These are phyloP conservation scores for cucumber (Cucumis sativus) DNA, from an alignment of 306 rosid genomes.

Conservation along the genomic window DNA sequence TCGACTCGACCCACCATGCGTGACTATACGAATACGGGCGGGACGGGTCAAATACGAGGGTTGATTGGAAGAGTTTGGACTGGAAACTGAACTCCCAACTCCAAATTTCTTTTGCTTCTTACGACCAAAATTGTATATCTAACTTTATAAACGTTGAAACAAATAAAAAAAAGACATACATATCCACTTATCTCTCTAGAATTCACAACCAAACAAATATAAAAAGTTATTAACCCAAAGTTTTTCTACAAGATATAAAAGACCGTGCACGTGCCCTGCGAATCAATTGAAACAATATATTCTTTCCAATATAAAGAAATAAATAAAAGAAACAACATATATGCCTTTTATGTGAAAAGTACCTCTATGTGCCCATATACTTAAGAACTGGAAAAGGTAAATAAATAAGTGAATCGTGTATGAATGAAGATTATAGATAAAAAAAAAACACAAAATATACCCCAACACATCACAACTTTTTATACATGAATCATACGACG, in stretches of 20 bases:
- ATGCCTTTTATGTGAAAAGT: not conserved
- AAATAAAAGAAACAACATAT: not conserved
- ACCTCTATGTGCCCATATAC: not conserved
- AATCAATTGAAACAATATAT: not conserved
- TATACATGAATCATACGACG: not conserved
- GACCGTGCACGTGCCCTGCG: not conserved
- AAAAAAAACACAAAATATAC: not conserved
- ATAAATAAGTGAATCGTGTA: not conserved
- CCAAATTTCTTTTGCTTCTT: not conserved
- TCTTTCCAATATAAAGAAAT: not conserved
- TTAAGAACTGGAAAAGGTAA: not conserved
- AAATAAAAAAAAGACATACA: not conserved
- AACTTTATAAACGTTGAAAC: not conserved
- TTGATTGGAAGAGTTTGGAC: not conserved
- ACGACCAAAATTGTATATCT: not conserved
- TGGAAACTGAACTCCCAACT: not conserved
- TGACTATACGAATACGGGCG: not conserved
- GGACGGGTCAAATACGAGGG: not conserved
- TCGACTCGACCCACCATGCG: slow-evolving; percentile 3
- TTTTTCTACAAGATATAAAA: not conserved
- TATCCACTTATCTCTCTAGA: not conserved
- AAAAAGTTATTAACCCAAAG: not conserved
- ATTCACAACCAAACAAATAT: not conserved
- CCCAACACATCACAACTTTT: not conserved
- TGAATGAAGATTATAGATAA: not conserved